Base-by-base conservation (phyloP, 495 filamentous ascomycete genomes). In the Annulohypoxylon moriforme region DNA sequence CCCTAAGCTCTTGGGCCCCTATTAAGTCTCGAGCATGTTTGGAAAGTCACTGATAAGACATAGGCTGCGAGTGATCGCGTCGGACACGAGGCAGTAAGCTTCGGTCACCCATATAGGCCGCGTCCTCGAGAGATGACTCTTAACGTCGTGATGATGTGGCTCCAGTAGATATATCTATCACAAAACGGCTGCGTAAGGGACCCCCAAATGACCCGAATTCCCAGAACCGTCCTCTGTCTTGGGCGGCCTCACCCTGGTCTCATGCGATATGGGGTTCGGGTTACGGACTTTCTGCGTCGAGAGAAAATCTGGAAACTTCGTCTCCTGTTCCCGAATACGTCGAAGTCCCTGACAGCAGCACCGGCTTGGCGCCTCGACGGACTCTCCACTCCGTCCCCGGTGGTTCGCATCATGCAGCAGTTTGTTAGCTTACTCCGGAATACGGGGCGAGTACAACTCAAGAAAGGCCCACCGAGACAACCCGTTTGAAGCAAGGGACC, bases 71-170 rank as follows among this genome's bases (percentile, higher is more conserved):
- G 52, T 58, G 33, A 40, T 38, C 22, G 52, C 34, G 42, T 40
- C 42, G 46, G 58, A 69, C 46, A 64, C 42, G 60, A 60, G 52
- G 44, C 14, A 29, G 33, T 44, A 42, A 40, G 67, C 44, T 25
- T 25, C 27, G 53, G 34, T 34, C 60, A 42, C 44, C 27, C 29
- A 69, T 46, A 44, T 24, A 59, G 33, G 25, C 31, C 53, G 24
- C 24, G 46, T n/a, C 16, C 47, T 29, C 36, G 22, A 24, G 59
- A 16, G 31, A 27, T 52, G 6, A 29, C 29, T 52, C 20, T 60
- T 16, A 4, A 20, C 25, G 33, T 36, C 27, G 27, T 31, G 33
- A 44, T 52, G 53, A 69, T 57, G 67, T 61, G 67, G 53, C 61
- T 58, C 60, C 60, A 53, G 24, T 69, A 64, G 53, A 59, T 24